Percentiles rank a stretch among this genome's conserved stretches.
These are phyloP conservation scores for Voacanga thouarsii DNA, from an alignment of 257 asterid species.

Conservation along the genomic window DNA sequence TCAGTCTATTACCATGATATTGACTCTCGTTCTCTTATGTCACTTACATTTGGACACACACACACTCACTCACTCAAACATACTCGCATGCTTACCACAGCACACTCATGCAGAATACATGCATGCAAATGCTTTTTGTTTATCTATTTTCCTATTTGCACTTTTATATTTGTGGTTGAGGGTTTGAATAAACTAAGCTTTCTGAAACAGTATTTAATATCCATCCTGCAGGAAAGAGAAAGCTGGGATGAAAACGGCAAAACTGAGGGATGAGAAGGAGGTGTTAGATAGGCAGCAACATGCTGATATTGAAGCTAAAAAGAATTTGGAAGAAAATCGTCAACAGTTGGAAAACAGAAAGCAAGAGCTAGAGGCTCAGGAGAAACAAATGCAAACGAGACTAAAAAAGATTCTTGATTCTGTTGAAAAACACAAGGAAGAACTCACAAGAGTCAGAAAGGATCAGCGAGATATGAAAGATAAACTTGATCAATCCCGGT, in stretches of 20 bases:
- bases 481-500: slow-evolving; percentile 79
- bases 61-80: background rate
- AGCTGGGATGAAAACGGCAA: slow-evolving; percentile 97
- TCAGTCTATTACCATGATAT: background rate
- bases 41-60: background rate
- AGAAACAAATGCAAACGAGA: slow-evolving; percentile 80
- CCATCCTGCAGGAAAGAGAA: slow-evolving; percentile 78
- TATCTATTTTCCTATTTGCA: background rate
- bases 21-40: background rate
- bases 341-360: slow-evolving; percentile 83
- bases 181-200: background rate
- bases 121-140: background rate
- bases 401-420: slow-evolving; percentile 69
- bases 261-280: slow-evolving; percentile 90
- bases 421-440: slow-evolving; percentile 76
- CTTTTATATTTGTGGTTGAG: background rate
- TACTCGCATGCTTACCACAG: background rate
- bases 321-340: slow-evolving; percentile 89
- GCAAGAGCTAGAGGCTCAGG: slow-evolving; percentile 87
- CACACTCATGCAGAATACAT: background rate
- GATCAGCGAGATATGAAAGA: slow-evolving; percentile 86
- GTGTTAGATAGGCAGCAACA: slow-evolving; percentile 89
- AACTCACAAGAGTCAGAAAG: slow-evolving; percentile 56
- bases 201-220: background rate
- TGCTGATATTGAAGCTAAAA: slow-evolving; percentile 81